Percentiles rank a stretch among this genome's conserved stretches.
These are phyloP conservation scores for Beauveria sp. DNA, from an alignment of 2,329 filamentous ascomycete species.

Conservation along the genomic window DNA sequence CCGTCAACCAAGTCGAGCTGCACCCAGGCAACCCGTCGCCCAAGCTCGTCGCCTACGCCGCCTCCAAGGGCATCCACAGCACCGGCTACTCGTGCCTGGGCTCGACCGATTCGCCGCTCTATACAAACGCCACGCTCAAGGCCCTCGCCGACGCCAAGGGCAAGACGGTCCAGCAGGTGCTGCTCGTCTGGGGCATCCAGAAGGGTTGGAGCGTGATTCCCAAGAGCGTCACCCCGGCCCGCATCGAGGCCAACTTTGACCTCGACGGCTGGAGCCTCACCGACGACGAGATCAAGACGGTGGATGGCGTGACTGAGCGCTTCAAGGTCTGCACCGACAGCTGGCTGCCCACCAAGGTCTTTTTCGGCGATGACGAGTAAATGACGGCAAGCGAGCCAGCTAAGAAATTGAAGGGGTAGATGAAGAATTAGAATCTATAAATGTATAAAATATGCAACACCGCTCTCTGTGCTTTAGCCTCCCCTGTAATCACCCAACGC, in stretches of 20 bases:
- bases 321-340: constrained; percentile 76
- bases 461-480: neutral
- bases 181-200: constrained; percentile 73
- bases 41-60: constrained; percentile 67
- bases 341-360: constrained; percentile 71
- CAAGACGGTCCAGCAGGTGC: constrained; percentile 65
- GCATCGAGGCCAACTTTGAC: constrained; percentile 71
- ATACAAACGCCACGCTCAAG: constrained; percentile 57
- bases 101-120: constrained; percentile 61
- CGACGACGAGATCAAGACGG: constrained; percentile 61
- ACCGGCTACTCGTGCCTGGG: constrained; percentile 71
- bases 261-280: constrained; percentile 67
- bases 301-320: constrained; percentile 62
- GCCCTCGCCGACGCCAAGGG: constrained; percentile 57
- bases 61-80: constrained; percentile 63
- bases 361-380: constrained; percentile 75
- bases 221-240: constrained; percentile 67
- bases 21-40: constrained; percentile 77
- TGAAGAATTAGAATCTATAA: neutral
- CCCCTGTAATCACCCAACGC: neutral
- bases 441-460: neutral
- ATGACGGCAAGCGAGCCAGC: neutral
- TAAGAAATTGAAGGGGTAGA: neutral
- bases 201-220: constrained; percentile 79
- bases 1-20: constrained; percentile 77